Base-by-base conservation (phyloP, 345 rosid species). In the Garcia nutans region DNA sequence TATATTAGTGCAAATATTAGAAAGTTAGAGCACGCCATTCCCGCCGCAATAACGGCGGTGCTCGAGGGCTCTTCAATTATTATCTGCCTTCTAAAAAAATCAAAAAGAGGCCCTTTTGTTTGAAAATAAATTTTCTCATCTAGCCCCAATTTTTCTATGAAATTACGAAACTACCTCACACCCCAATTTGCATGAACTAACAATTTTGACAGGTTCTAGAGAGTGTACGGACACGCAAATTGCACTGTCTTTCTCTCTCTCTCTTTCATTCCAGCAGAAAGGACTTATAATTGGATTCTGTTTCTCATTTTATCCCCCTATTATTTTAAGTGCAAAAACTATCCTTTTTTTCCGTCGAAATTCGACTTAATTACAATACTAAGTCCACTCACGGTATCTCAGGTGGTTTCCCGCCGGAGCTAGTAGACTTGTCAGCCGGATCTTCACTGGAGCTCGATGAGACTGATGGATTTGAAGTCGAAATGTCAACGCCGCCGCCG, bases 361-460 rank as follows among this genome's bases (percentile, higher is more conserved):
- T 68, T n/a, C 41, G 22, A 22, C 10, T 65, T 71, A 73, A 59
- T 77, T 77, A 50, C 28, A 20, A 70, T 65, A 20, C 7, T 17
- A 54, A 23, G 31, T 56, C 45, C 47, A 90, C 97, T 94, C 97
- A 94, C 98, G 97, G 92, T 87, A 82, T 88, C 90, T 94, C 94
- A 52, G 89, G 89, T 79, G 88, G 84, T 71, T 83, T 92, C 6
- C 80, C 88, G 80, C 84, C 95, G 80, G 91, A 90, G 77, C 87
- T 87, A 78, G 92, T 83, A 1, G 97, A 94, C 84, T 89, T 91
- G 80, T 92, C 98, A 5, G 90, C 72, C 68, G 71, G 97, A 82
- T 91, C 99, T 67, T 95, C 99, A 80, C 93, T 91, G 75, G 99
- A 95, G 83, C 86, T 89, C 2, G 98, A 88, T 1, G 97, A 88